Evolutionary conservation across 225 moss, liverwort and hornwort species (phyloP).

Genomic region (Rhytidiadelphus loreus): DNA sequence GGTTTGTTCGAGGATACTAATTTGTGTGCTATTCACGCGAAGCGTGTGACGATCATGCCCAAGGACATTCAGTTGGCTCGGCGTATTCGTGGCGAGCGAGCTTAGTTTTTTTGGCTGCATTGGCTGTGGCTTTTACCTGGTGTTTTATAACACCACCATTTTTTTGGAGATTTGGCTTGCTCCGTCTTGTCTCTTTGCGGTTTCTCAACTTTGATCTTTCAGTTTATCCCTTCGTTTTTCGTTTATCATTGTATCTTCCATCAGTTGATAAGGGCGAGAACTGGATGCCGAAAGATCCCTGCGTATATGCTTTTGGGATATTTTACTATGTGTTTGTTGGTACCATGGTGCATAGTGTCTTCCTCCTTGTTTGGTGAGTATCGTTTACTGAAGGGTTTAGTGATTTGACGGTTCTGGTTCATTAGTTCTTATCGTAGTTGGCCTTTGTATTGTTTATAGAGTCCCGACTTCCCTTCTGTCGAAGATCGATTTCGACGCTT

Average conservation of each 20-base stretch:
- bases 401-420: no score
- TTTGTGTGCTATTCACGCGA: not conserved
- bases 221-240: no score
- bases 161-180: not conserved
- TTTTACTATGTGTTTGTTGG: accelerated
- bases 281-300: accelerated
- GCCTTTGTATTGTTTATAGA: no score
- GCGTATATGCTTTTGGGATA: accelerated
- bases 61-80: not conserved
- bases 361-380: not conserved
- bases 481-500: no score
- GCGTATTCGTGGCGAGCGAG: not conserved
- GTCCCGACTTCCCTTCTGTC: no score
- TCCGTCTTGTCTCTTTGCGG: accelerated
- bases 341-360: not conserved
- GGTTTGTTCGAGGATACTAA: not conserved
- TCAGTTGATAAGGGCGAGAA: accelerated
- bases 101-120: not conserved
- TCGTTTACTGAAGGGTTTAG: no score
- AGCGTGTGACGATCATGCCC: not conserved
- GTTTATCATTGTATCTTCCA: accelerated
- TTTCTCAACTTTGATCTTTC: accelerated
- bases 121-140: not conserved
- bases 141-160: not conserved
- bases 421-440: no score